Percentiles rank a stretch among this genome's conserved stretches.
phyloP scores from a whole-genome alignment of 1,139 yeast species.

The Hemisphaericaspora xylofermentans region DNA sequence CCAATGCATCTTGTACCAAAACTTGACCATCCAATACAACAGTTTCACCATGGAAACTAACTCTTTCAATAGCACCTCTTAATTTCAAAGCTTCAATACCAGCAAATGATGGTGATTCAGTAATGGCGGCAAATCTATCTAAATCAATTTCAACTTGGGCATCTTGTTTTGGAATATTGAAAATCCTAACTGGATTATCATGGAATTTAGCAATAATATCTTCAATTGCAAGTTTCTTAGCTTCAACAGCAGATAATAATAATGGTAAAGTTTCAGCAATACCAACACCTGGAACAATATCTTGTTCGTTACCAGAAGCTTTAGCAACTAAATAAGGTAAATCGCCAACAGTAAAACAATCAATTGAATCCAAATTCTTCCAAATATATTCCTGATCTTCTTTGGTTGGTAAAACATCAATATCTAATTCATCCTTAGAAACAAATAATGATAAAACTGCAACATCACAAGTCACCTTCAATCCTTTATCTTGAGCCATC shows the following conservation, averaged over 20 bases:
- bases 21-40: conserved; percentile 82
- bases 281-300: conserved; percentile 71
- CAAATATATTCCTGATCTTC: conserved; percentile 83
- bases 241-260: conserved; percentile 75
- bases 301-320: conserved; percentile 58
- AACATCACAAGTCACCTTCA: conserved; percentile 89
- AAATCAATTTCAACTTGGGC: conserved; percentile 79
- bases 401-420: conserved; percentile 71
- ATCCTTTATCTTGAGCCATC: conserved; percentile 81
- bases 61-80: conserved; percentile 86
- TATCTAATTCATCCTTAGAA: conserved; percentile 67
- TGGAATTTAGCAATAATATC: conserved; percentile 76
- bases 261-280: conserved; percentile 79
- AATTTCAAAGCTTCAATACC: conserved; percentile 53
- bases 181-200: conserved; percentile 78
- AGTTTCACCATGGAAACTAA: conserved; percentile 72
- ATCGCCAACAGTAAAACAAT: conserved; percentile 85
- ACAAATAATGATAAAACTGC: conserved; percentile 77
- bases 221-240: conserved; percentile 66
- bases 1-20: conserved; percentile 56
- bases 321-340: conserved; percentile 73
- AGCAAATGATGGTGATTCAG: conserved; percentile 49
- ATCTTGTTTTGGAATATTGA: conserved; percentile 79
- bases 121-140: conserved; percentile 57
- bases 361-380: conserved; percentile 70